Evolutionary conservation across 768 basidiomycete genomes (phyloP), one percentile per base, ranked within the genome.

Genomic region (Suillus luteus): DNA sequence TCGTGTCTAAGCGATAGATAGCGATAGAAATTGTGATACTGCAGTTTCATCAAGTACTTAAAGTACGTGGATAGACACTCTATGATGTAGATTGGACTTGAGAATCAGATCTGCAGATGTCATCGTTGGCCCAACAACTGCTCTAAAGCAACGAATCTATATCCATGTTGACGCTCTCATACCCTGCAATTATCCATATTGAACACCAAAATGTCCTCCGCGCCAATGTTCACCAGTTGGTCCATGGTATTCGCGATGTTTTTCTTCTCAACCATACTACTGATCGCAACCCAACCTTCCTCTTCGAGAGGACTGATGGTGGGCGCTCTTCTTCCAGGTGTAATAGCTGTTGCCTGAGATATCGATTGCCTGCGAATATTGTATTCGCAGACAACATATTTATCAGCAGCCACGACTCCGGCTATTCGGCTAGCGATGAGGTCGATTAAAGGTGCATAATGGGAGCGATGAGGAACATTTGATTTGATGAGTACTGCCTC

Each of bases 401-500:
- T 90, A 35, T 84, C 82, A 5, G 93, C 91, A 0, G 96, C 95
- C 58, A 98, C 80, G 55, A 99, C 94, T 59, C 96, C 96, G 1
- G 90, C 91, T 66, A 99, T 93, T 51, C 96, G 93, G 43, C 84
- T 87, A 6, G 92, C 90, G 73, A 54, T 54, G 68, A 90, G 79
- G 9, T 88, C 80, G 75, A 96, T 91, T 62, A 97, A 80, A 1
- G 86, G 81, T 5, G 79, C 78, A 63, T 89, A 81, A 12, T 86
- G 77, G 2, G 88, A 82, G 65, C 88, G 83, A 67, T 91, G 92
- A 0, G 83, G 81, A 19, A 78, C 77, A 59, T 79, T 82, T 1
- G 92, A 93, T 66, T 88, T 91, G 82, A 99, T 97, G 41, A 99
- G 86, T 60, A 98, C 93, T 12, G 96, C 96, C 78, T 99, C 91